Conservation (phyloP, 306 rosid species). For the Arachis hypogaea region DNA sequence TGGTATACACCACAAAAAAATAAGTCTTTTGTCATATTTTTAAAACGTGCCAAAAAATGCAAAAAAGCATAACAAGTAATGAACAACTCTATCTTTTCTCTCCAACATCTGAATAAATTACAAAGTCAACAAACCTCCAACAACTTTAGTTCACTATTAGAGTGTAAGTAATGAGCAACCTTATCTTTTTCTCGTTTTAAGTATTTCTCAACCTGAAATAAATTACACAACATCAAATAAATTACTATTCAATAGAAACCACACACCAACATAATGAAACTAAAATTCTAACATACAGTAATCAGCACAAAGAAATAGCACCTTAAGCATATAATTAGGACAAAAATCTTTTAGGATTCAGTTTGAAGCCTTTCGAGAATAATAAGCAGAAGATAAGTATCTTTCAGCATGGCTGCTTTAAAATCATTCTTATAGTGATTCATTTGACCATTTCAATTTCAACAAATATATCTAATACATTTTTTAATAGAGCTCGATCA, state of each 20-base stretch:
- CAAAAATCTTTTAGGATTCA: slow-evolving; percentile 86
- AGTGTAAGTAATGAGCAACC: slow-evolving; percentile 62
- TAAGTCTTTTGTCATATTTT: too few relatives aligned
- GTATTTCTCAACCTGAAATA: slow-evolving; percentile 61
- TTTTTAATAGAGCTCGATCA: slow-evolving; percentile 65
- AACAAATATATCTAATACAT: slow-evolving; percentile 86
- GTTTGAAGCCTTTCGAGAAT: slow-evolving; percentile 85
- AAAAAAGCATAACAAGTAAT: too few relatives aligned
- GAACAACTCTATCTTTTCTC: too few relatives aligned
- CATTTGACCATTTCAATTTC: slow-evolving; percentile 95
- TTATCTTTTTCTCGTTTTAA: slow-evolving; percentile 67
- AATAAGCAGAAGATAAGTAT: slow-evolving; percentile 64
- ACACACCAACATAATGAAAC: too few relatives aligned
- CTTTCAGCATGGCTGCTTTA: slow-evolving; percentile 61
- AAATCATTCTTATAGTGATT: slow-evolving; percentile 46
- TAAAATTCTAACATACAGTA: neutral
- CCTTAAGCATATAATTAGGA: slow-evolving; percentile 84
- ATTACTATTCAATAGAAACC: too few relatives aligned
- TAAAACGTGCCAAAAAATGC: too few relatives aligned
- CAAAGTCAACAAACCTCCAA: slow-evolving; percentile 48
- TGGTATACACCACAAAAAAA: too few relatives aligned
- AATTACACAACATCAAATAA: slow-evolving; percentile 16
- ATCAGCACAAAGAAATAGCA: slow-evolving; percentile 27
- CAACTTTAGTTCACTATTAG: slow-evolving; percentile 60
- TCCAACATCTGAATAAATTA: neutral